Evolutionary conservation across 75 land plant species (phyloP).

Genomic region (Larix kaempferi): DNA sequence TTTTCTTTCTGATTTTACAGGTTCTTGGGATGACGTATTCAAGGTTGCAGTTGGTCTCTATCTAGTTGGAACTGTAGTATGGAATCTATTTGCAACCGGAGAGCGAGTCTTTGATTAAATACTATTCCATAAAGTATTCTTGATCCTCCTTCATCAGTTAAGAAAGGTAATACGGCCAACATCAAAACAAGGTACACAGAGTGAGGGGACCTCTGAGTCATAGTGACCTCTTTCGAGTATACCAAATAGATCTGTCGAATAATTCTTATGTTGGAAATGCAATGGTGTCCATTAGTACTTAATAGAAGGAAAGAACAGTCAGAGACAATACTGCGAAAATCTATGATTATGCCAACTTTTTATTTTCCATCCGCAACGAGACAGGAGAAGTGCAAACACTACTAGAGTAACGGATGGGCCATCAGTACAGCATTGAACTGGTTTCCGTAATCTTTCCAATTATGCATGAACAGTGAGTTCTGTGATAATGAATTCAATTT

Average conservation of each 20-base stretch:
- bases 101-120: conserved; percentile 75
- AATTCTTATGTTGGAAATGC: no score
- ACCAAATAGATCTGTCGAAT: not conserved
- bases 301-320: no score
- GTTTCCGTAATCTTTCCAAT: no score
- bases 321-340: no score
- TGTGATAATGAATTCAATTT: no score
- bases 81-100: conserved; percentile 92
- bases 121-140: not conserved
- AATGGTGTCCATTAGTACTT: no score
- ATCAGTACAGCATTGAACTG: no score
- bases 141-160: not conserved
- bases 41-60: conserved; percentile 85
- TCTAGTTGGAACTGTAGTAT: conserved; percentile 79
- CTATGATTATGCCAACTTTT: no score
- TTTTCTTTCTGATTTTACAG: conserved; percentile 31
- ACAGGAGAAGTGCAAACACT: no score
- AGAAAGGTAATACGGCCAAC: not conserved
- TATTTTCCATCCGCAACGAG: no score
- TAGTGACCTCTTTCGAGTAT: not conserved
- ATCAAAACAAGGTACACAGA: not conserved
- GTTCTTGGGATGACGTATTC: conserved; percentile 98
- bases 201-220: not conserved
- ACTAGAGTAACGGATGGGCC: no score
- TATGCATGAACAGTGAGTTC: no score